A percentile compares a stretch with the other conserved stretches of the same genome.
These are phyloP conservation scores for Bathelium albidoporum DNA, from an alignment of 495 filamentous ascomycete genomes.

Conservation along the genomic window DNA sequence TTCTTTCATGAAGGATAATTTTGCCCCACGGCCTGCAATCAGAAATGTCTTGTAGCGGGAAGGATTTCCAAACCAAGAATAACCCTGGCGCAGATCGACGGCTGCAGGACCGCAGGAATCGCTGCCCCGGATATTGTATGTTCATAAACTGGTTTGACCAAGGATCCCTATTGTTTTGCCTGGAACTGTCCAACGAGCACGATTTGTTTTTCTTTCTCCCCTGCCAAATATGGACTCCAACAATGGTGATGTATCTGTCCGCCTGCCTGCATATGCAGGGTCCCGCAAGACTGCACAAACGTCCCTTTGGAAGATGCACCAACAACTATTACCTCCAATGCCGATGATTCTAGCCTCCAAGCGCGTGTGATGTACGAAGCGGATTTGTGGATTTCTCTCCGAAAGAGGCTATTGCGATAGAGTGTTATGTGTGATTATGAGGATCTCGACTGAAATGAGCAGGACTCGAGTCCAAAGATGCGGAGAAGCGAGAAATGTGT, in stretches of 20 bases:
- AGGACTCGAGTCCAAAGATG: background rate
- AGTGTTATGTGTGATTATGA: too few relatives aligned
- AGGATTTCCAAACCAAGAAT: background rate
- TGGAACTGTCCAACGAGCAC: too few relatives aligned
- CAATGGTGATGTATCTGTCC: background rate
- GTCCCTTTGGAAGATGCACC: background rate
- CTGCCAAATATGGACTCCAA: too few relatives aligned
- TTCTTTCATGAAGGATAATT: constrained; percentile 20
- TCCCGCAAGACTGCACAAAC: background rate
- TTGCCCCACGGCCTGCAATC: background rate
- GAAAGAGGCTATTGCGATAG: too few relatives aligned
- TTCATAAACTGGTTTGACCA: too few relatives aligned
- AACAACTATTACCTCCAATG: background rate
- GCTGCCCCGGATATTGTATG: background rate
- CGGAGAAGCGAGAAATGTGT: background rate
- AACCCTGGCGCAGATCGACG: constrained; percentile 8
- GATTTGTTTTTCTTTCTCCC: background rate
- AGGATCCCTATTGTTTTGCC: too few relatives aligned
- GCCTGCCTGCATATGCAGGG: background rate
- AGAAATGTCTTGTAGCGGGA: background rate
- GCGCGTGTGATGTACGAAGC: too few relatives aligned
- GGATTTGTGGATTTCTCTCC: too few relatives aligned
- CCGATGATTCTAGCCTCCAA: too few relatives aligned
- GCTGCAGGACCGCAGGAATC: background rate
- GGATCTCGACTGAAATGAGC: background rate